A percentile compares a stretch with the other conserved stretches of the same genome.
These are phyloP conservation scores for Syzygium aqueum DNA, from an alignment of 345 rosid species.

Conservation along the genomic window DNA sequence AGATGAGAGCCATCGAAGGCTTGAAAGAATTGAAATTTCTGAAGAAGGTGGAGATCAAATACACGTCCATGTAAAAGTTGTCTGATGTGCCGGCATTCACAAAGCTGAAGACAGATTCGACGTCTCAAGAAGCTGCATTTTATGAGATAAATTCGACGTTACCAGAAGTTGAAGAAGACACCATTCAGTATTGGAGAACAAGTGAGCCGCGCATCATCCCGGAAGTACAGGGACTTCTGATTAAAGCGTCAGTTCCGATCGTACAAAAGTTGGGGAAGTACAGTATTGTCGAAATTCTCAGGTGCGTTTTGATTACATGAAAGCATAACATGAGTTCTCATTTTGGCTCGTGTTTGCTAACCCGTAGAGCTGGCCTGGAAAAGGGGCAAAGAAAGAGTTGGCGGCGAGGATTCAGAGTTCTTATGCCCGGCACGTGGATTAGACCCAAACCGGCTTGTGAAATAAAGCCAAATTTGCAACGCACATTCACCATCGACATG, in stretches of 20 bases:
- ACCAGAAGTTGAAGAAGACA: too few relatives aligned
- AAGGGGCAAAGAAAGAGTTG: not conserved
- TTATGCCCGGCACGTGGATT: too few relatives aligned
- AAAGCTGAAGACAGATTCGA: not conserved
- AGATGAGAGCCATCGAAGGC: not conserved
- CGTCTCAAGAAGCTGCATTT: not conserved
- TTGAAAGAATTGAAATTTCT: not conserved
- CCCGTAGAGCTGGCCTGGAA: not conserved
- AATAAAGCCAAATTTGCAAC: too few relatives aligned
- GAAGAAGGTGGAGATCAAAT: not conserved
- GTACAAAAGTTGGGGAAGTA: conserved; percentile 58
- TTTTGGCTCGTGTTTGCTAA: not conserved
- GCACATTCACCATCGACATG: too few relatives aligned
- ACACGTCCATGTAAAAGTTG: not conserved
- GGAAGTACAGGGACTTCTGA: not conserved
- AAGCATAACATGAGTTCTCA: not conserved
- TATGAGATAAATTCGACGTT: too few relatives aligned
- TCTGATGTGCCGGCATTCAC: not conserved
- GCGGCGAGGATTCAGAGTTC: not conserved
- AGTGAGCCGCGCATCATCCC: not conserved
- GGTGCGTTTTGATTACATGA: not conserved
- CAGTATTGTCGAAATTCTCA: not conserved
- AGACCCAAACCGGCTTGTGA: too few relatives aligned
- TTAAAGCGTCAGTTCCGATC: not conserved
- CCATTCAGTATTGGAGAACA: not conserved